Percentiles rank a stretch among this genome's conserved stretches.
Conservation (phyloP, 768 basidiomycete species). For the Mycena epipterygia region DNA sequence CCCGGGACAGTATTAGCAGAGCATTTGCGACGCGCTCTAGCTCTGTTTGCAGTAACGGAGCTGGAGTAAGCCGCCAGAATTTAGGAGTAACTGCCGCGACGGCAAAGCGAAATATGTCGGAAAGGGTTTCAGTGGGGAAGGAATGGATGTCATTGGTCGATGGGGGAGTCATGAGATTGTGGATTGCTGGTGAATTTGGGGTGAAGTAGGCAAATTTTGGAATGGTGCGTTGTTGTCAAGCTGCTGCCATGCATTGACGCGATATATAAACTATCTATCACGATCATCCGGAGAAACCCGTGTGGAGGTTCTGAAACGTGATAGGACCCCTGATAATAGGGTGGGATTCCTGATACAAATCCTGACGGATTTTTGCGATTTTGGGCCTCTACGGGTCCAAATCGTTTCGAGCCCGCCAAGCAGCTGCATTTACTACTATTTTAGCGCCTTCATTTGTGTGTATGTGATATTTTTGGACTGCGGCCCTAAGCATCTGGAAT, state of each 20-base stretch:
- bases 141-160: not conserved
- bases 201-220: not conserved
- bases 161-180: not conserved
- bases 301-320: not conserved
- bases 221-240: not conserved
- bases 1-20: constrained; percentile 4
- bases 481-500: too few relatives aligned
- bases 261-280: not conserved
- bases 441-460: too few relatives aligned
- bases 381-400: too few relatives aligned
- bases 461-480: too few relatives aligned
- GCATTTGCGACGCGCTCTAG: constrained; percentile 11
- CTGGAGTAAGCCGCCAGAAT: not conserved
- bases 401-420: too few relatives aligned
- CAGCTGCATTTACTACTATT: too few relatives aligned
- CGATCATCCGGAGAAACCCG: not conserved
- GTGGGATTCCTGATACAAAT: too few relatives aligned
- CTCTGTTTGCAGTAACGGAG: constrained; percentile 2
- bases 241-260: not conserved
- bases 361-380: too few relatives aligned
- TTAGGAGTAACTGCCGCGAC: constrained; percentile 5
- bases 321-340: not conserved
- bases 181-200: not conserved
- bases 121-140: constrained; percentile 12
- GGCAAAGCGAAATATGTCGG: too few relatives aligned